Conservation (phyloP, 768 basidiomycete species). For the Phaeolepiota aurea region DNA sequence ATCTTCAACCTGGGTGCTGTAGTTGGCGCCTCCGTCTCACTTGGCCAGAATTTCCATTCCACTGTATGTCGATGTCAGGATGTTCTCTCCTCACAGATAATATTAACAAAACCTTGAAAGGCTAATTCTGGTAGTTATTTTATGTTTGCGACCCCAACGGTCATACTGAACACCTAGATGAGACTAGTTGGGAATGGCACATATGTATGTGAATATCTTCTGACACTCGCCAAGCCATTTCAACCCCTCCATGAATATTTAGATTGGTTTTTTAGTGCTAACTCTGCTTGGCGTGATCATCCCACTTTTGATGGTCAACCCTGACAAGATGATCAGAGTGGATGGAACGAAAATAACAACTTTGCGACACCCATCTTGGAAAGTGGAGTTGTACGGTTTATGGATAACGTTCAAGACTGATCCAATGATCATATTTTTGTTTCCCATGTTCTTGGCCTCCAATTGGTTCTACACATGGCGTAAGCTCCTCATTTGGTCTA, state of each 20-base stretch:
- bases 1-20: constrained; percentile 81
- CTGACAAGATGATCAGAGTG: constrained; percentile 62
- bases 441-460: constrained; percentile 81
- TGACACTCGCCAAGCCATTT: neutral
- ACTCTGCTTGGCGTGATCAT: constrained; percentile 61
- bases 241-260: constrained; percentile 4
- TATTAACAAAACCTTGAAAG: constrained; percentile 3
- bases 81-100: neutral
- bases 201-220: constrained; percentile 40
- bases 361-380: constrained; percentile 70
- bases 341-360: constrained; percentile 64
- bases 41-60: constrained; percentile 64
- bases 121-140: constrained; percentile 10
- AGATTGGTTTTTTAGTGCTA: constrained; percentile 73
- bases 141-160: neutral
- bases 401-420: constrained; percentile 63
- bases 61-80: constrained; percentile 17
- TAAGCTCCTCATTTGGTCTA: constrained; percentile 20
- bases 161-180: no score
- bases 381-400: constrained; percentile 61
- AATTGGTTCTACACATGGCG: constrained; percentile 89
- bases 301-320: constrained; percentile 66
- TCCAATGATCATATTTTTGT: constrained; percentile 63
- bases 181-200: constrained; percentile 63
- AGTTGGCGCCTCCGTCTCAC: constrained; percentile 67